phyloP scores from a whole-genome alignment of 2,329 filamentous ascomycete genomes.

The Aspergillus caelatus region DNA sequence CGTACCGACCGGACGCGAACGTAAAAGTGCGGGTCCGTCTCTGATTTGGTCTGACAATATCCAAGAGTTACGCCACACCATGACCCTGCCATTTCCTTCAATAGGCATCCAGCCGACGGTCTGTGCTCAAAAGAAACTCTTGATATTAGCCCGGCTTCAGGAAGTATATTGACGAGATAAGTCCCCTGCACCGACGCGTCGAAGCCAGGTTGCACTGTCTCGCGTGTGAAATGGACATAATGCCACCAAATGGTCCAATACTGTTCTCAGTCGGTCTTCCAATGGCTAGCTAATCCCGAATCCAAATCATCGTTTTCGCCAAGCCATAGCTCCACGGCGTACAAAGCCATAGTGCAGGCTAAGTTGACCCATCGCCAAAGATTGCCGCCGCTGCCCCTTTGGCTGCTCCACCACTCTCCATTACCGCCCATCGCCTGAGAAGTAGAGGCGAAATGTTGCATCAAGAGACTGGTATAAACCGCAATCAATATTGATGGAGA shows the following conservation, averaged over 20 bases:
- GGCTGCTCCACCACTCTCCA: constrained; percentile 79
- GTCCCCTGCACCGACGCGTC: not conserved
- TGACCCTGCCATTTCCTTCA: not conserved
- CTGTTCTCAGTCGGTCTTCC: constrained; percentile 80
- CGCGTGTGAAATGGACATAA: not conserved
- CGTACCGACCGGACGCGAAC: not conserved
- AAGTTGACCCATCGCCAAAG: constrained; percentile 94
- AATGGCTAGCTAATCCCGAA: constrained; percentile 72
- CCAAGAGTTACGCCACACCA: not conserved
- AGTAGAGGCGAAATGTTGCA: constrained; percentile 89
- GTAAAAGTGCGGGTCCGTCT: too few species aligned
- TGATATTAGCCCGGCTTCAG: not conserved
- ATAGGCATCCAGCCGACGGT: not conserved
- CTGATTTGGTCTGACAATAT: not conserved
- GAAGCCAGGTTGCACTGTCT: not conserved
- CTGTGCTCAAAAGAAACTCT: not conserved
- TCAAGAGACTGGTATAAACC: constrained; percentile 90
- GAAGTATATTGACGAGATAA: not conserved
- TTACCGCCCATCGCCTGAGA: constrained; percentile 62
- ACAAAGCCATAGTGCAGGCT: constrained; percentile 83
- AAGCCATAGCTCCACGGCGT: constrained; percentile 86
- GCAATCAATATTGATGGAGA: constrained; percentile 92
- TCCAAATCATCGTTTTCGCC: constrained; percentile 74
- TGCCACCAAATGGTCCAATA: not conserved
- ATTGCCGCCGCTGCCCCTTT: constrained; percentile 82